Evolutionary conservation across 2,329 filamentous ascomycete genomes (phyloP), one percentile per base, ranked within the genome.

Genomic region (Aspergillus pseudoglaucus): DNA sequence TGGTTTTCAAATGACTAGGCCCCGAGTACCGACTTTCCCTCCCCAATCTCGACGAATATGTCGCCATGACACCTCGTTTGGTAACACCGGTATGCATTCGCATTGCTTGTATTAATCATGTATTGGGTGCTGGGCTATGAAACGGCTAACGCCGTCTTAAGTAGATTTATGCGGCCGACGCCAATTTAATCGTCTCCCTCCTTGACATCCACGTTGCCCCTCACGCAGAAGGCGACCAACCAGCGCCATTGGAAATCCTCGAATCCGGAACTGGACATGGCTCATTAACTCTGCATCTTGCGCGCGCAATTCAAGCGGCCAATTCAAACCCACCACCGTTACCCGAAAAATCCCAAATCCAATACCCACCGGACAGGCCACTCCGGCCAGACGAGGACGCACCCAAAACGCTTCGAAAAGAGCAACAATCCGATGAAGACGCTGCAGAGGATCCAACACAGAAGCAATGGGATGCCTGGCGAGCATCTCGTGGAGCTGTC

Each of bases 181-280:
- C 87, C 15, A 84, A 79, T 54, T 71, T 87, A 27, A 90, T 93
- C 45, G 83, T 89, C 33, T 85, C 82, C 1, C 74, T 90, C 20
- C 77, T 94, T 18, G 87, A 93, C 63, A 75, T 93, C 40, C 83
- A 91, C 62, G 78, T 82, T 25, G 62, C 72, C 2, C 63, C 67
- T 5, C 64, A 69, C 10, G 57, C 66, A 12, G 54, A 58, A 5
- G 59, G 60, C 7, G 60, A 62, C 6, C 53, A 56, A 14, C 53
- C 57, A 33, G 66, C 72, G 7, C 79, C 76, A 0, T 65, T 90
- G 10, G 85, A 91, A 61, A 87, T 93, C 40, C 82, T 93, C 45
- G 88, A 93, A 67, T 87, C 87, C 42, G 88, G 88, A 14, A 93
- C 88, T 3, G 88, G 88, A n/a, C 87, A 90, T 74, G 88, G 88